Evolutionary conservation across 2,329 filamentous ascomycete species (phyloP), one percentile per base, ranked within the genome.

Genomic region (Trichophyton mentagrophytes): DNA sequence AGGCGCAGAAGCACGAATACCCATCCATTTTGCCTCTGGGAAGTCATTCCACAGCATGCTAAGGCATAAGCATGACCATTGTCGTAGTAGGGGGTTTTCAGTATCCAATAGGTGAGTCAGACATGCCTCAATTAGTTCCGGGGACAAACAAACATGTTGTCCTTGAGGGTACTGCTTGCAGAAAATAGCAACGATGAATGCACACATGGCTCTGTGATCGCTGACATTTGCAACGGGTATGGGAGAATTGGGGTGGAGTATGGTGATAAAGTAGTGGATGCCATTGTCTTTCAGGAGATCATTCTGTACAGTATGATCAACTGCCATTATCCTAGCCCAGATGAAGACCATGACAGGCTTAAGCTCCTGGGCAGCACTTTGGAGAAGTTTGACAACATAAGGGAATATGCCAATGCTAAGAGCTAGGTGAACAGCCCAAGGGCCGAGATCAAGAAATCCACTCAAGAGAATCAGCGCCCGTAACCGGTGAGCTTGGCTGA

Each of bases 331-430:
- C 57, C 93, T 84, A 4, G 93, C 91, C 93, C 93, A 99, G 64
- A 99, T 99, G 73, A 97, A 99, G 3, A 99, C 91, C 93, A 99
- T 97, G 63, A 97, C 91, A 0, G 93, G 92, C 70, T 97, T 97
- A 64, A 99, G 77, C 73, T 99, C 93, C 55, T 90, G 83, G 0
- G 93, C 93, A 55, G 95, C 92, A 3, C 93, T 97, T 72, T 99
- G 93, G 17, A 99, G 78, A 27, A 99, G 79, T 74, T 99, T 99
- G 38, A 99, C 78, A n/a, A 99, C 93, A 70, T 99, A 99, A 0
- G 93, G 93, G 73, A 99, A 99, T 64, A 99, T 99, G 25, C 93
- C 93, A 64, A 99, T 99, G 73, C 91, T 96, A 15, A 99, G 80
- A 15, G 93, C 93, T 46, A 99, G 83, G 72, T 97, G 93, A n/a